Evolutionary conservation across 1,139 yeast genomes (phyloP).

Genomic region (Yamadazyma dushanensis): DNA sequence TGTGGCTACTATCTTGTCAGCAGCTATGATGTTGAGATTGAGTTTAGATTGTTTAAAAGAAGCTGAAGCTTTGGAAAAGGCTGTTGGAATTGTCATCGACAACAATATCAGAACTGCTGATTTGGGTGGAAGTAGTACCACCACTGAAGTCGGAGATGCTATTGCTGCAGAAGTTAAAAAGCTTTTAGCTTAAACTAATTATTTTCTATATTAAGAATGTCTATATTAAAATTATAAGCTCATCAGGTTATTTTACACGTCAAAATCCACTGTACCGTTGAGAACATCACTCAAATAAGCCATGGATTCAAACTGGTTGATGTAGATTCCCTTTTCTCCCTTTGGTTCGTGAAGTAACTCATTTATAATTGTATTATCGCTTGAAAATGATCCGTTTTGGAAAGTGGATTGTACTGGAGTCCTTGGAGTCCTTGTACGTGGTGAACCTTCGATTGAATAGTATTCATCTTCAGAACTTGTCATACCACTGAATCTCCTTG

Average conservation of each 20-base stretch:
- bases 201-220: no score
- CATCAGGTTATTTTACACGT: no score
- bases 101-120: slow-evolving; percentile 88
- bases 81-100: slow-evolving; percentile 82
- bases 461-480: slow-evolving; percentile 31
- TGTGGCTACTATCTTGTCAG: slow-evolving; percentile 89
- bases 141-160: slow-evolving; percentile 93
- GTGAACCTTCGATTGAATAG: slow-evolving; percentile 29
- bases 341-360: slow-evolving; percentile 15
- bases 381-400: slow-evolving; percentile 26
- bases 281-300: slow-evolving; percentile 36
- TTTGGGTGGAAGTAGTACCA: slow-evolving; percentile 75
- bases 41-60: slow-evolving; percentile 79
- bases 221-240: no score
- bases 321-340: slow-evolving; percentile 10
- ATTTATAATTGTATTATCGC: slow-evolving; percentile 35
- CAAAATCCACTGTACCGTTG: slow-evolving; percentile 27
- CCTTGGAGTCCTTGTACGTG: slow-evolving; percentile 2
- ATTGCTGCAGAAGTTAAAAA: slow-evolving; percentile 69
- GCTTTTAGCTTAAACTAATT: slow-evolving; percentile 34
- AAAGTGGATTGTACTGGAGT: not conserved
- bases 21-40: slow-evolving; percentile 94
- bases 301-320: slow-evolving; percentile 29
- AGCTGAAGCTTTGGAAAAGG: slow-evolving; percentile 86
- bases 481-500: slow-evolving; percentile 14